A percentile compares a stretch with the other conserved stretches of the same genome.
Evolutionary conservation across 257 asterid species (phyloP).

Genomic region (Jasminum sambac): DNA sequence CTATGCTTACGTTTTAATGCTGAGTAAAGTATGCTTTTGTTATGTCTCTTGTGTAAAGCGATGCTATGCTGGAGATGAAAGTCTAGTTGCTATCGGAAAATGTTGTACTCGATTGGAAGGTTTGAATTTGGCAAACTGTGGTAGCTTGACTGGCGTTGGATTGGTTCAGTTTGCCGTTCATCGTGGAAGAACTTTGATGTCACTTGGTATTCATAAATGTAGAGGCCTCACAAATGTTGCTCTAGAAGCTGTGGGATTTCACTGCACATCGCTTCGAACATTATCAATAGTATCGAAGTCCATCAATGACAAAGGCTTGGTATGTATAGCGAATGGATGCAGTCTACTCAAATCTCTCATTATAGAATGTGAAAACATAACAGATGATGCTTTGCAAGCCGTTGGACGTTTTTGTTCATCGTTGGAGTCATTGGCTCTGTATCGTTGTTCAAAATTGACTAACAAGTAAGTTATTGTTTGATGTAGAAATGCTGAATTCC

Average conservation of each 20-base stretch:
- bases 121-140: constrained; percentile 77
- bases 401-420: constrained; percentile 60
- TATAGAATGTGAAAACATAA: constrained; percentile 64
- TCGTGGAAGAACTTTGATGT: constrained; percentile 62
- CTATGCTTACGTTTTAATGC: neutral
- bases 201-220: constrained; percentile 76
- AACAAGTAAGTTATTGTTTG: constrained; percentile 51
- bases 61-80: constrained; percentile 76
- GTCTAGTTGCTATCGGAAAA: constrained; percentile 78
- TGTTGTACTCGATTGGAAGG: constrained; percentile 66
- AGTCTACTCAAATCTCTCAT: constrained; percentile 53
- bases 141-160: constrained; percentile 74
- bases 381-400: constrained; percentile 70
- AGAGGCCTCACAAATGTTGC: constrained; percentile 63
- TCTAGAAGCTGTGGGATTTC: constrained; percentile 77
- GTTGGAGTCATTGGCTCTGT: constrained; percentile 69
- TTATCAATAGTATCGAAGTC: constrained; percentile 69
- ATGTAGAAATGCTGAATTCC: neutral
- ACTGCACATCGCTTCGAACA: constrained; percentile 66
- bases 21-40: constrained; percentile 15
- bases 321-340: constrained; percentile 76
- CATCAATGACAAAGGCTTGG: constrained; percentile 65
- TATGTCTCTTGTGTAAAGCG: constrained; percentile 42
- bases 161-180: constrained; percentile 60
- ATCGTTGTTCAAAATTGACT: constrained; percentile 69